Percentiles rank a stretch among this genome's conserved stretches.
These are phyloP conservation scores for Cyclocybe cylindracea DNA, from an alignment of 768 basidiomycete genomes.

Conservation along the genomic window DNA sequence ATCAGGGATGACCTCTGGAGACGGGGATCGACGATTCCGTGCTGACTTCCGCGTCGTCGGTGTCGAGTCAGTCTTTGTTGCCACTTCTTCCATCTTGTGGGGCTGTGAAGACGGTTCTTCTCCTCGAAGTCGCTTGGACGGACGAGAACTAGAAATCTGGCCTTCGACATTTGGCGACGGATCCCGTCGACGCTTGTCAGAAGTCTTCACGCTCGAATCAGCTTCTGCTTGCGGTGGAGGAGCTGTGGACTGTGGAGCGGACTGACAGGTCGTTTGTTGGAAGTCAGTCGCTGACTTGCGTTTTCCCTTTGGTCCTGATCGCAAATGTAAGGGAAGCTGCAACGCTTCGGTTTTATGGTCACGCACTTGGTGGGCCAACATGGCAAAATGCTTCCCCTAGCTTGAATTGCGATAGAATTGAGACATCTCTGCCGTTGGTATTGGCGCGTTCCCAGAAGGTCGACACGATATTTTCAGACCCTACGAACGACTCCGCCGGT, in stretches of 20 bases:
- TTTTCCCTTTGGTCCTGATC: slow-evolving; percentile 14
- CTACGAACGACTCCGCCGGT: slow-evolving; percentile 58
- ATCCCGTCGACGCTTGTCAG: slow-evolving; percentile 5
- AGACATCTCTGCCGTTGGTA: slow-evolving; percentile 49
- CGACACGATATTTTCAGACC: slow-evolving; percentile 55
- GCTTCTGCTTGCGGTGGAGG: not conserved
- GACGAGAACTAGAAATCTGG: not conserved
- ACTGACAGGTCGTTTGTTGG: not conserved
- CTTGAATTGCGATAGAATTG: slow-evolving; percentile 49
- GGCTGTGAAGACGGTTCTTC: not conserved
- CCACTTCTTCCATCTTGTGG: not conserved
- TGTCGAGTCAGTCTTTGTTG: not conserved
- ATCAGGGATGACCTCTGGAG: slow-evolving; percentile 30
- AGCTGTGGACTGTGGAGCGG: not conserved
- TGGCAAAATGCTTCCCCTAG: slow-evolving; percentile 55
- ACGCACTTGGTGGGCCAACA: slow-evolving; percentile 61
- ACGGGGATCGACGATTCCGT: slow-evolving; percentile 11
- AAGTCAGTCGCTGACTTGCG: slow-evolving; percentile 14
- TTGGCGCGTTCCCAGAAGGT: slow-evolving; percentile 53
- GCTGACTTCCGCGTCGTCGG: slow-evolving; percentile 4
- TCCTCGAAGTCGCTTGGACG: slow-evolving; percentile 8
- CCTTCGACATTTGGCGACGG: not conserved
- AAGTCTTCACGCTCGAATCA: not conserved
- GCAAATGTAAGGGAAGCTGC: not conserved
- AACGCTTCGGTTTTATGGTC: not conserved